A percentile compares a stretch with the other conserved stretches of the same genome.
Conservation (phyloP, 352 stramenopile genomes). For the Phytophthora capsici region DNA sequence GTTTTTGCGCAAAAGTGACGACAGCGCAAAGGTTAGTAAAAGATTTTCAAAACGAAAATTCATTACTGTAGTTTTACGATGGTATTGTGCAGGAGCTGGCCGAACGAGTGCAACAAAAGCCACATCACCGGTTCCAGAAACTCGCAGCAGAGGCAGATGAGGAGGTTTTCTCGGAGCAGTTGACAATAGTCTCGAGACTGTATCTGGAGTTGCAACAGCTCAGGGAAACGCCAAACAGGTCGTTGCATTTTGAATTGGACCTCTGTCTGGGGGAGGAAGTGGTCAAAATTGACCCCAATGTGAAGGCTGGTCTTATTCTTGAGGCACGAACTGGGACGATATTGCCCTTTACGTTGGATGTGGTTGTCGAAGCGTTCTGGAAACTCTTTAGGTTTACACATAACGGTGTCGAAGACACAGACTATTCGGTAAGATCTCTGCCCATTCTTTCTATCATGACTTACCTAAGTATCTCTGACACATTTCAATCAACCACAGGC, state of each 20-base stretch:
- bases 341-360: conserved; percentile 10
- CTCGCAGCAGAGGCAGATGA: background rate
- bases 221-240: background rate
- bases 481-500: background rate
- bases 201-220: conserved; percentile 9
- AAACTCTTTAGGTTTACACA: background rate
- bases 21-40: background rate
- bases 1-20: background rate
- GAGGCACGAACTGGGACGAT: background rate
- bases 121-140: background rate
- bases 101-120: background rate
- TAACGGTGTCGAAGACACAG: background rate
- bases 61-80: background rate
- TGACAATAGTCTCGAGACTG: background rate
- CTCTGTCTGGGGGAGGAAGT: conserved; percentile 7
- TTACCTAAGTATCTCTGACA: background rate
- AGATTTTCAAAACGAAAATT: no score
- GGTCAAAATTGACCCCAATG: background rate
- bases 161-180: conserved; percentile 10
- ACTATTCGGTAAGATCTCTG: conserved; percentile 4
- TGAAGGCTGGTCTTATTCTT: conserved; percentile 6
- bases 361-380: conserved; percentile 11
- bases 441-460: background rate
- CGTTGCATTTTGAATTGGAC: conserved; percentile 2
- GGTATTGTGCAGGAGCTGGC: background rate